Conservation (phyloP, 106 monocot genomes). For the Xerophyta viscosa region DNA sequence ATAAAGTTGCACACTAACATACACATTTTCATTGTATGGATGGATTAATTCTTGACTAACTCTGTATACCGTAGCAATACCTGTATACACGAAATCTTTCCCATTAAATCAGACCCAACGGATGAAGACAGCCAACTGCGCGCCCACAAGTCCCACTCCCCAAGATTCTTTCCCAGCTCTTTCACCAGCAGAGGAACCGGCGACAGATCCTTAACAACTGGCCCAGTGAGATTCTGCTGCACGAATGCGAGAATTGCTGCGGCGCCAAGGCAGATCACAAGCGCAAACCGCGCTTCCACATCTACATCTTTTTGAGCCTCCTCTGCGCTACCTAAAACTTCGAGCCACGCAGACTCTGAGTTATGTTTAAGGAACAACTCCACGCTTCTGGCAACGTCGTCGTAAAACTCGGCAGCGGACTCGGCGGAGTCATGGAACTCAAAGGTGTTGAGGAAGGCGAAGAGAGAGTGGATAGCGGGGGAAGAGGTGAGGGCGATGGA, state of each 20-base stretch:
- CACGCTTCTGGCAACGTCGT: slow-evolving; percentile 33
- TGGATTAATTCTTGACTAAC: too few relatives aligned
- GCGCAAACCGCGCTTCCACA: slow-evolving; percentile 25
- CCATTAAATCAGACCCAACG: slow-evolving; percentile 70
- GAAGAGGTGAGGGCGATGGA: slow-evolving; percentile 41
- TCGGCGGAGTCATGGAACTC: slow-evolving; percentile 39
- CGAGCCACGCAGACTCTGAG: slow-evolving; percentile 29
- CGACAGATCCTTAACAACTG: slow-evolving; percentile 39
- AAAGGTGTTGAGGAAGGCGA: slow-evolving; percentile 32
- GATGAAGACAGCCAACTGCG: slow-evolving; percentile 34
- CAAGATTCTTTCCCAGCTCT: slow-evolving; percentile 15
- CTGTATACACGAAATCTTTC: slow-evolving; percentile 63
- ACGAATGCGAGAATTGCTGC: slow-evolving; percentile 72
- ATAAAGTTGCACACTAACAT: too few relatives aligned
- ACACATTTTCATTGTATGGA: too few relatives aligned
- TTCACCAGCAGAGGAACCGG: slow-evolving; percentile 31
- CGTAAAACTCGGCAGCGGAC: slow-evolving; percentile 54
- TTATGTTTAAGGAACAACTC: slow-evolving; percentile 29
- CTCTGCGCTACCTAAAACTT: slow-evolving; percentile 11
- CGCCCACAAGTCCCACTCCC: slow-evolving; percentile 84
- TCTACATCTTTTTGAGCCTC: slow-evolving; percentile 9
- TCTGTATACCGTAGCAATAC: slow-evolving; percentile 14
- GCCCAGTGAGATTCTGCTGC: slow-evolving; percentile 89
- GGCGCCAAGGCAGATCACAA: slow-evolving; percentile 61
- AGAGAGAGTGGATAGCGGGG: slow-evolving; percentile 20